phyloP scores from a whole-genome alignment of 352 stramenopile species.

The Globisporangium solare region DNA sequence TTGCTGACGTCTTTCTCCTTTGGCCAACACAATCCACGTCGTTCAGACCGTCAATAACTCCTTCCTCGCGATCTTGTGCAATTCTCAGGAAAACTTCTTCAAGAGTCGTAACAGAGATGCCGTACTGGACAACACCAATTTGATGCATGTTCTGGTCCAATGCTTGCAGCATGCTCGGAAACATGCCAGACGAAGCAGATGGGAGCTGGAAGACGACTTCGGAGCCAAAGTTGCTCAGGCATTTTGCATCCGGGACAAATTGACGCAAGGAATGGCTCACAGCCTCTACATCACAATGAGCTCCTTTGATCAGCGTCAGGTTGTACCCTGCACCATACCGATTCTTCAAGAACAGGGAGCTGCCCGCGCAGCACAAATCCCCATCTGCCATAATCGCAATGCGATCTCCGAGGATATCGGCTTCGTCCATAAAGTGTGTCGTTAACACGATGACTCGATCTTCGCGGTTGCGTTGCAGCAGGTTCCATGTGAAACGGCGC shows the following conservation, averaged over 20 bases:
- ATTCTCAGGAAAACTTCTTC: slow-evolving; percentile 95
- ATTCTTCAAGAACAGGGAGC: slow-evolving; percentile 76
- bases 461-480: slow-evolving; percentile 45
- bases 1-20: slow-evolving; percentile 10
- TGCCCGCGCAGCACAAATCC: slow-evolving; percentile 34
- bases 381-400: slow-evolving; percentile 83
- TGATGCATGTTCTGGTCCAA: slow-evolving; percentile 44
- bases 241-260: slow-evolving; percentile 37
- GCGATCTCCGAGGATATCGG: slow-evolving; percentile 76
- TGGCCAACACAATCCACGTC: background rate
- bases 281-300: slow-evolving; percentile 8
- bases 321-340: slow-evolving; percentile 60
- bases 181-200: slow-evolving; percentile 51
- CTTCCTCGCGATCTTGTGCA: slow-evolving; percentile 12
- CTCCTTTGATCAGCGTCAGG: slow-evolving; percentile 52
- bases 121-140: slow-evolving; percentile 84
- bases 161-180: slow-evolving; percentile 84
- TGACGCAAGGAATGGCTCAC: slow-evolving; percentile 12
- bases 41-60: too few species aligned
- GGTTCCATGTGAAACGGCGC: slow-evolving; percentile 89
- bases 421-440: slow-evolving; percentile 95
- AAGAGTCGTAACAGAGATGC: slow-evolving; percentile 95
- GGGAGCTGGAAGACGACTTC: slow-evolving; percentile 94
- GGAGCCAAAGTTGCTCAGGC: slow-evolving; percentile 87
- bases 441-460: slow-evolving; percentile 80